These are phyloP conservation scores for Heterobasidion parviporum DNA, from an alignment of 1,284 basidiomycete genomes.

Conservation along the genomic window DNA sequence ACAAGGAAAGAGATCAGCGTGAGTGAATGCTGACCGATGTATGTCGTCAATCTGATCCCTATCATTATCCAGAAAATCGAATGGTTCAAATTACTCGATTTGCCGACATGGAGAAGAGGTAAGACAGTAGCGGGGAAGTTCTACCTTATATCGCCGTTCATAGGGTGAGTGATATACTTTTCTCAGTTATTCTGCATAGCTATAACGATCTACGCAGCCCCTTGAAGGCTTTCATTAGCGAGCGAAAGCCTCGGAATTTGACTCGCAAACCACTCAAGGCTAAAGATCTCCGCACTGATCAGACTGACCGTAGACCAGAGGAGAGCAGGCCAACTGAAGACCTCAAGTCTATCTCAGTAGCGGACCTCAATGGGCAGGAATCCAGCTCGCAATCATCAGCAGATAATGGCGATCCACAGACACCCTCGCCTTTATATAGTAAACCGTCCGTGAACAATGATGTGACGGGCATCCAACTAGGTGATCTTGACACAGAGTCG, in stretches of 20 bases:
- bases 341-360: conserved; percentile 11
- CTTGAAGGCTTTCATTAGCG: conserved; percentile 51
- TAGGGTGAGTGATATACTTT: conserved; percentile 50
- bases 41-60: not conserved
- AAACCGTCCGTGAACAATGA: conserved; percentile 23
- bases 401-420: conserved; percentile 52
- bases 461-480: conserved; percentile 15
- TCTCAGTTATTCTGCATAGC: conserved; percentile 5
- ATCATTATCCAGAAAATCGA: conserved; percentile 72
- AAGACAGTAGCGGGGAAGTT: conserved; percentile 75
- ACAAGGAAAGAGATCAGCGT: conserved; percentile 99
- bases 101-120: conserved; percentile 91
- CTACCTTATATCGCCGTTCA: conserved; percentile 95
- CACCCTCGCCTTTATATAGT: conserved; percentile 52
- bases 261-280: conserved; percentile 22
- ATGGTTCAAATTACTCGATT: conserved; percentile 88
- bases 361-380: conserved; percentile 35
- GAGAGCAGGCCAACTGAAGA: conserved; percentile 12
- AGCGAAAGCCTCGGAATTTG: conserved; percentile 18
- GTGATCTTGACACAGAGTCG: conserved; percentile 1
- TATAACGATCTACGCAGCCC: conserved; percentile 29
- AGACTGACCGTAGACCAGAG: conserved; percentile 13
- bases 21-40: conserved; percentile 24
- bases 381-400: conserved; percentile 58
- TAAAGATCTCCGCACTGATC: conserved; percentile 14